phyloP scores from a whole-genome alignment of 2,329 filamentous ascomycete species.

The Ophiostoma sp. region DNA sequence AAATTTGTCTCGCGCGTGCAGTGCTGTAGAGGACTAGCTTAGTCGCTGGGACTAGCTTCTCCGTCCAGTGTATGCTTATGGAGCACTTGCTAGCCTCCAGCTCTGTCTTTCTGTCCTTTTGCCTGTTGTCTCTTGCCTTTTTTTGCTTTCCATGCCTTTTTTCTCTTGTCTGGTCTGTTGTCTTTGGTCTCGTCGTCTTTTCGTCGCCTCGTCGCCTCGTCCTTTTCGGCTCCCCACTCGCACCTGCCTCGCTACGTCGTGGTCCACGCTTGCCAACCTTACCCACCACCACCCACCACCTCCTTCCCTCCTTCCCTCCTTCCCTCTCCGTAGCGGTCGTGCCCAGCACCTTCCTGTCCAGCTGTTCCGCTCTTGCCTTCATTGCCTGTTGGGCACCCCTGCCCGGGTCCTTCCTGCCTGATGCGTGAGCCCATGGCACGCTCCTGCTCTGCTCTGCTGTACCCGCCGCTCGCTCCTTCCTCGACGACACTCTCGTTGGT shows the following conservation, averaged over 20 bases:
- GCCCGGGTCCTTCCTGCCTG: background rate
- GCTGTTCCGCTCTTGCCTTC: background rate
- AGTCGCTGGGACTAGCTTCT: background rate
- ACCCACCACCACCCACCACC: slow-evolving; percentile 4
- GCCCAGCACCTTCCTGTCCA: too few species aligned
- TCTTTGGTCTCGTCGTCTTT: background rate
- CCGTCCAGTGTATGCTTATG: background rate
- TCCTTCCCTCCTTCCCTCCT: too few species aligned
- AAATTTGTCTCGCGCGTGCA: slow-evolving; percentile 1
- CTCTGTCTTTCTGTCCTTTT: background rate
- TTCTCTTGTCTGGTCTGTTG: background rate
- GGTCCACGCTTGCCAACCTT: slow-evolving; percentile 2
- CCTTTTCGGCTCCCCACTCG: slow-evolving; percentile 6
- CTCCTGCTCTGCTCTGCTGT: too few species aligned
- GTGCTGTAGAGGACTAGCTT: background rate
- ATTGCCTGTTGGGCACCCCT: background rate
- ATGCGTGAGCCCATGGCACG: background rate
- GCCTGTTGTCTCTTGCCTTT: too few species aligned
- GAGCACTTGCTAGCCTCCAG: background rate
- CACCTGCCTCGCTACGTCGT: background rate
- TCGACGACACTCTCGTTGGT: background rate
- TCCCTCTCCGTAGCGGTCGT: too few species aligned
- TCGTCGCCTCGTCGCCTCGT: too few species aligned
- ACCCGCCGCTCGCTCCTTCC: background rate
- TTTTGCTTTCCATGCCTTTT: too few species aligned